Conservation (phyloP, 345 rosid genomes). For the Mallotus nudiflorus region DNA sequence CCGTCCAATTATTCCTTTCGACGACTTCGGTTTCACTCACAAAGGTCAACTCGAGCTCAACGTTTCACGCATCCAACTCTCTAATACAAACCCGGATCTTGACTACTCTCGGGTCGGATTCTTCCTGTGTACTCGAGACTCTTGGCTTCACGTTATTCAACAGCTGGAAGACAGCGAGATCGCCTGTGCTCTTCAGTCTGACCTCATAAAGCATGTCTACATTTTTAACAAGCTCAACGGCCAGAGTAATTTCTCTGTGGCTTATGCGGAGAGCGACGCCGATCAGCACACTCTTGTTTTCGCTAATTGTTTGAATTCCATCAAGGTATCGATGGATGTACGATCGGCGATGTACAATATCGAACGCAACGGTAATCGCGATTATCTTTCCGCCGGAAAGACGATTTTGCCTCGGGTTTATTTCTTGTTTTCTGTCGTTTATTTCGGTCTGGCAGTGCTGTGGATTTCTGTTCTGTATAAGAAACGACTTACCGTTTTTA, state of each 20-base stretch:
- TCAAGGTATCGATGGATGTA: slow-evolving; percentile 75
- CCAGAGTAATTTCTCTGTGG: slow-evolving; percentile 21
- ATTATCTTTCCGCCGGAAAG: slow-evolving; percentile 85
- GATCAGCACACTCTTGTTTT: slow-evolving; percentile 81
- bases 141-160: slow-evolving; percentile 75
- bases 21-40: slow-evolving; percentile 92
- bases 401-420: slow-evolving; percentile 82
- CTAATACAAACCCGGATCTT: slow-evolving; percentile 51
- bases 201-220: slow-evolving; percentile 57
- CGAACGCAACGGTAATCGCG: slow-evolving; percentile 61
- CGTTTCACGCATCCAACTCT: slow-evolving; percentile 52
- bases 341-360: slow-evolving; percentile 85
- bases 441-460: slow-evolving; percentile 58
- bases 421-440: slow-evolving; percentile 64
- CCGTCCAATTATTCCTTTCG: slow-evolving; percentile 70
- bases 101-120: slow-evolving; percentile 76
- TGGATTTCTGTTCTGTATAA: slow-evolving; percentile 73
- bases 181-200: slow-evolving; percentile 74
- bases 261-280: slow-evolving; percentile 46
- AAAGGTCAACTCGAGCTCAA: slow-evolving; percentile 78
- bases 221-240: slow-evolving; percentile 57
- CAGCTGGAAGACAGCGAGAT: slow-evolving; percentile 72
- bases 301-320: slow-evolving; percentile 72
- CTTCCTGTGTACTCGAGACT: slow-evolving; percentile 89
- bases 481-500: slow-evolving; percentile 73